Base-by-base conservation (phyloP, 2,329 filamentous ascomycete genomes). In the Chaetothyriales sp. region DNA sequence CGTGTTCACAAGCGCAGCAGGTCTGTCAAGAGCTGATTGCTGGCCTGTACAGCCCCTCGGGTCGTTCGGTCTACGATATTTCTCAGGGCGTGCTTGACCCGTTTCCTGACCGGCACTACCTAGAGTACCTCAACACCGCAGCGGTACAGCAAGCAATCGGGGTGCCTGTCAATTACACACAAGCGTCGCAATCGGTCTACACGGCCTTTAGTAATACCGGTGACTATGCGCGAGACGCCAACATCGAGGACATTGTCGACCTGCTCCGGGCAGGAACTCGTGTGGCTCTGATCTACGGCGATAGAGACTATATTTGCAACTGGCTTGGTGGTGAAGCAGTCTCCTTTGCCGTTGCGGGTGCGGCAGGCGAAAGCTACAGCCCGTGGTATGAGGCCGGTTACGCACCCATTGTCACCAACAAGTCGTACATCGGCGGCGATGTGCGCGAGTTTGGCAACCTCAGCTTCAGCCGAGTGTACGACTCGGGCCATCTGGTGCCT, bases 111-210 rank as follows among this genome's bases (percentile, higher is more conserved):
- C 58, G 60, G 0, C 77, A 74, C 63, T 81, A 73, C 56, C 62
- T 66, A 10, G 65, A 71, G n/a, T 83, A 81, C 59, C 69, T 83
- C 22, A 81, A 82, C 63, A 70, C 69, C 1, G 65, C 71, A 0
- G 61, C 67, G 8, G 72, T 81, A 0, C 76, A 77, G 55, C 58
- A 66, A 18, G 77, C 77, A 0, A 73, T 82, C 52, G 78, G 78
- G 8, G 78, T 75, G 0, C 55, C 62, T 3, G 57, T 69, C n/a
- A 69, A 70, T 52, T 70, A 68, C 53, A 66, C 68, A 0, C 52
- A 61, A 48, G 51, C 56, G 20, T 68, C 64, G 43, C 57, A 59
- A 22, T 60, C 60, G 6, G 63, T 70, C 20, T 67, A 53, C 25
- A 47, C 43, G 9, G 56, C 60, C 3, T 62, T 63, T 51, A 51